Evolutionary conservation across 2,329 filamentous ascomycete genomes (phyloP), one percentile per base, ranked within the genome.

Genomic region (Fusarium sp.): DNA sequence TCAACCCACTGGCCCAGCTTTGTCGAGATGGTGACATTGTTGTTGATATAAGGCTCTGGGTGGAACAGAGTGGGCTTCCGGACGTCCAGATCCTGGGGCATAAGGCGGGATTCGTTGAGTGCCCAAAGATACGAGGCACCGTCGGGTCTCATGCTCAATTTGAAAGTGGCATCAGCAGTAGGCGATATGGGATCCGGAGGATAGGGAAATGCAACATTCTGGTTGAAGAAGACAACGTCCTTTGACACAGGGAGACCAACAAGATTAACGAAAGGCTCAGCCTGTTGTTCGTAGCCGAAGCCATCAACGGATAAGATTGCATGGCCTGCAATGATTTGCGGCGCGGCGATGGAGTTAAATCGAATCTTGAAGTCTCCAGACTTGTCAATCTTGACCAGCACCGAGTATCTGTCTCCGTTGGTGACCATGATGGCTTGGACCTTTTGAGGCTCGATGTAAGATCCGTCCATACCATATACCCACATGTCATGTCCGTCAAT

Each of bases 301-400:
- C 71, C 71, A 5, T 66, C 58, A 17, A 82, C 76, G 4, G 80
- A 78, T 39, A 91, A 76, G 10, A 82, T 78, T 1, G 85, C 88
- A 19, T 83, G 81, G 2, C 84, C 87, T 15, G 82, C 81, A 31
- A 91, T 80, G 55, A 89, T 81, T 72, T 91, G 89, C 13, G 84
- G 82, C 4, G 81, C 75, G 31, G 79, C 80, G 15, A 79, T 77
- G 17, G 85, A 83, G 26, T 84, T 83, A 40, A 86, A 79, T 4
- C 89, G 87, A 33, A 90, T 84, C 8, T 83, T 83, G 74, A 87
- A 90, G 59, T 84, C 77, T 1, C 84, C 84, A 1, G 80, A 73
- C 40, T 82, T 80, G 42, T 83, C 76, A 6, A 87, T 77, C 60
- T 82, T 76, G 64, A 87, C 70, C 47, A 88, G 72, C 2, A 88